phyloP scores from a whole-genome alignment of 345 rosid species.

The Zanthoxylum bungeanum region DNA sequence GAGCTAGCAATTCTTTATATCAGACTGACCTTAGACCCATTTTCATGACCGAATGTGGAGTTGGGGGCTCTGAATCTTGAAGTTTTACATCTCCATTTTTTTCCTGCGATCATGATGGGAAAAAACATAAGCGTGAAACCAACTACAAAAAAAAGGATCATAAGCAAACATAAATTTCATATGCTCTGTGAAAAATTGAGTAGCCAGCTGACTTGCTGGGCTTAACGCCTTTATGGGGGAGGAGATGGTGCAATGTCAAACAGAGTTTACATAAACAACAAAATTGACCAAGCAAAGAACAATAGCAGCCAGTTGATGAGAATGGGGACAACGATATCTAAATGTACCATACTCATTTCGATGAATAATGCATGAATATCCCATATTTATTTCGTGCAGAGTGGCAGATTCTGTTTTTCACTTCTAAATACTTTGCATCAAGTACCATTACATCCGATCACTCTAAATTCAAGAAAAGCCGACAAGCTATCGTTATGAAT shows the following conservation, averaged over 20 bases:
- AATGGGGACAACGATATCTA: constrained; percentile 18
- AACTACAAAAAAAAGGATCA: constrained; percentile 8
- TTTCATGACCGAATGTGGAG: constrained; percentile 83
- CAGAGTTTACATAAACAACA: not conserved
- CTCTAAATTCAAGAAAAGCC: not conserved
- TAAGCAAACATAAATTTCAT: not conserved
- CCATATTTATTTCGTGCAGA: not conserved
- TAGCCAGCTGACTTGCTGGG: not conserved
- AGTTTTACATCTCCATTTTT: constrained; percentile 73
- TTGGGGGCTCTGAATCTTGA: constrained; percentile 95
- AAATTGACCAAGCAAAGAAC: not conserved
- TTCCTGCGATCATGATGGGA: constrained; percentile 54
- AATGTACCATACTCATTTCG: not conserved
- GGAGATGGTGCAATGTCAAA: not conserved
- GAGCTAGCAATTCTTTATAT: not conserved
- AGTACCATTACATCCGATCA: not conserved
- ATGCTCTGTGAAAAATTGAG: not conserved
- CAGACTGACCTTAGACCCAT: constrained; percentile 70
- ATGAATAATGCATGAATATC: not conserved
- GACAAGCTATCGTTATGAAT: not conserved
- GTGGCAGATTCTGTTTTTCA: not conserved
- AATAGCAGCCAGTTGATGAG: not conserved
- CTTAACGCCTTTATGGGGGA: too few relatives aligned
- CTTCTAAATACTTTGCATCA: not conserved
- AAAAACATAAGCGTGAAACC: not conserved